These are phyloP conservation scores for Malbranchea zuffiana DNA, from an alignment of 2,329 filamentous ascomycete genomes.

Conservation along the genomic window DNA sequence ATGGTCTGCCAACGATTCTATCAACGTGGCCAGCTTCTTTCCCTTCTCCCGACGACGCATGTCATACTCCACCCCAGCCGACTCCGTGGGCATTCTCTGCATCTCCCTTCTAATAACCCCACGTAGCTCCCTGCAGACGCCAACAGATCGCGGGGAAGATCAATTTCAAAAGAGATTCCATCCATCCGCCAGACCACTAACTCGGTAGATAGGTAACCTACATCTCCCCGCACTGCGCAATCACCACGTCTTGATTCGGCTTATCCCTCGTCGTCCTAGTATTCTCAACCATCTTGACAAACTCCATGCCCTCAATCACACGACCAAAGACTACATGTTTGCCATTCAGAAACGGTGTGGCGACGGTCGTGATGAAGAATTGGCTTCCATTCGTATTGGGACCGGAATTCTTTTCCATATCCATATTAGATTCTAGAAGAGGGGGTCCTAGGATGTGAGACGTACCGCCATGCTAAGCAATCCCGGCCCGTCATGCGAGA, in stretches of 20 bases:
- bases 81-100: too few relatives aligned
- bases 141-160: too few relatives aligned
- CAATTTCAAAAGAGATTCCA: too few relatives aligned
- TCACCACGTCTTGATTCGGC: conserved; percentile 72
- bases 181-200: too few relatives aligned
- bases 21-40: too few relatives aligned
- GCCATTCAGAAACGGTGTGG: conserved; percentile 75
- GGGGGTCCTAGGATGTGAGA: conserved; percentile 22
- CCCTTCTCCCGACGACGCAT: too few relatives aligned
- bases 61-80: too few relatives aligned
- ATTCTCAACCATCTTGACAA: conserved; percentile 84
- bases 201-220: conserved; percentile 36
- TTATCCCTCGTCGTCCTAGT: conserved; percentile 76
- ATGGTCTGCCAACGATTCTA: too few relatives aligned
- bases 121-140: too few relatives aligned
- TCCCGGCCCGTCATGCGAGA: conserved; percentile 69
- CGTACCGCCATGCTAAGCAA: conserved; percentile 86
- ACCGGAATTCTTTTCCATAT: conserved; percentile 59
- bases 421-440: not conserved
- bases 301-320: conserved; percentile 79
- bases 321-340: conserved; percentile 96
- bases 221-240: conserved; percentile 91
- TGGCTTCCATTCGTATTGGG: conserved; percentile 89
- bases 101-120: too few relatives aligned
- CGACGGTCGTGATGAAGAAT: conserved; percentile 90